A percentile compares a stretch with the other conserved stretches of the same genome.
Conservation (phyloP, 78 protist genomes). For the Planoprotostelium fungivorum region DNA sequence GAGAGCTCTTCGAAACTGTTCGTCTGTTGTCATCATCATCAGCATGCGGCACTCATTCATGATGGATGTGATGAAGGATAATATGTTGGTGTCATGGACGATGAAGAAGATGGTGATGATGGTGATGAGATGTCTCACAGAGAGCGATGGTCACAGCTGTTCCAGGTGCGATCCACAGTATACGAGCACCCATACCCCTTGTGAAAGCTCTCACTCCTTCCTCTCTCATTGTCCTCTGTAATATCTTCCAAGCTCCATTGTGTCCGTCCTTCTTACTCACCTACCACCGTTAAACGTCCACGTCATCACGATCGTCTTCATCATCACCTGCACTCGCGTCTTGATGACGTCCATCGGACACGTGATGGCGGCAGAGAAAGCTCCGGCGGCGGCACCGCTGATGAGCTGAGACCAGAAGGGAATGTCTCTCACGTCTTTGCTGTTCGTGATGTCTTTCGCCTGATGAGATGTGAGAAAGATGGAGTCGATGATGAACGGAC, state of each 20-base stretch:
- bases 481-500: background rate
- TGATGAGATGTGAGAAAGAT: background rate
- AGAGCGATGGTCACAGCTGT: slow-evolving; percentile 66
- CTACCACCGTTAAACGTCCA: background rate
- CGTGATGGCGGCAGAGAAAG: slow-evolving; percentile 63
- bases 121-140: slow-evolving; percentile 46
- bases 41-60: no score
- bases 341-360: slow-evolving; percentile 73
- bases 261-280: slow-evolving; percentile 5
- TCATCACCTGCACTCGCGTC: slow-evolving; percentile 57
- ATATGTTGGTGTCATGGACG: no score
- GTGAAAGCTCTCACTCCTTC: slow-evolving; percentile 60
- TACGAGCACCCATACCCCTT: slow-evolving; percentile 60
- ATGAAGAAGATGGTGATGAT: no score
- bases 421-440: background rate
- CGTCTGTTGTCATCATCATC: no score
- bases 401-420: slow-evolving; percentile 28
- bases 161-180: slow-evolving; percentile 70
- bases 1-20: no score
- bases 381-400: slow-evolving; percentile 57
- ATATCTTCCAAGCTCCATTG: slow-evolving; percentile 27
- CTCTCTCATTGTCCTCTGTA: slow-evolving; percentile 36
- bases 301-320: background rate
- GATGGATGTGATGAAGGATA: no score
- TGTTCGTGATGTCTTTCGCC: background rate